Percentiles rank a stretch among this genome's conserved stretches.
Conservation (phyloP, 176 grass and related monocot genomes). For the Miscanthus lutarioriparius region DNA sequence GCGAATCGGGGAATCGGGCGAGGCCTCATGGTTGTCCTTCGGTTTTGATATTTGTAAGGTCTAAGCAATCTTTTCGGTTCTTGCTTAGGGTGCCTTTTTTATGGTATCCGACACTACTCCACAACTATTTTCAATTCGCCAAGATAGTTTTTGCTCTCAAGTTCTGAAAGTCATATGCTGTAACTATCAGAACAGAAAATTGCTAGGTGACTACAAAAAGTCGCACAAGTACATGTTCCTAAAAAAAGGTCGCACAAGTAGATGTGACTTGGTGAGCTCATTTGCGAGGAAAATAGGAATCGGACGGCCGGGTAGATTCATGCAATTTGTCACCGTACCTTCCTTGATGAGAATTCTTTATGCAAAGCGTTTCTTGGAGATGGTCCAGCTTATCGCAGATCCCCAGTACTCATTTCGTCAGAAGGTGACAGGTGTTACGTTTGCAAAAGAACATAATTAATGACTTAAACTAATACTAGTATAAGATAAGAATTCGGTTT, state of each 20-base stretch:
- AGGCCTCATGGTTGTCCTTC: too few relatives aligned
- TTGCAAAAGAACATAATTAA: neutral
- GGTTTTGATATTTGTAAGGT: too few relatives aligned
- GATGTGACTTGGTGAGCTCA: neutral
- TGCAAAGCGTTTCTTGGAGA: neutral
- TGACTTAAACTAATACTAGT: neutral
- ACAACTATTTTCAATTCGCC: neutral
- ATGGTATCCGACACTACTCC: too few relatives aligned
- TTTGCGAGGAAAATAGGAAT: neutral
- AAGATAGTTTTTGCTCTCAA: neutral
- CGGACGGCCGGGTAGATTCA: neutral
- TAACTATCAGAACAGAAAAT: neutral
- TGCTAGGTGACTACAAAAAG: neutral
- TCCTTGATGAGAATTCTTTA: neutral
- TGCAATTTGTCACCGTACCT: neutral
- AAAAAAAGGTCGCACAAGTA: constrained; percentile 21
- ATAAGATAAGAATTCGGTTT: neutral
- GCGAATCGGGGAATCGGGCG: too few relatives aligned
- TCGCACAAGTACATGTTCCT: constrained; percentile 8
- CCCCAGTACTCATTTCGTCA: neutral
- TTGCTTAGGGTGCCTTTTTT: too few relatives aligned
- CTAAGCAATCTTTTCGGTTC: too few relatives aligned
- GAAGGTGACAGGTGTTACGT: neutral
- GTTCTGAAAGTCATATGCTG: neutral
- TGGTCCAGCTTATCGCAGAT: neutral